Base-by-base conservation (phyloP, 176 grass and related monocot genomes). In the Paspalum vaginatum region DNA sequence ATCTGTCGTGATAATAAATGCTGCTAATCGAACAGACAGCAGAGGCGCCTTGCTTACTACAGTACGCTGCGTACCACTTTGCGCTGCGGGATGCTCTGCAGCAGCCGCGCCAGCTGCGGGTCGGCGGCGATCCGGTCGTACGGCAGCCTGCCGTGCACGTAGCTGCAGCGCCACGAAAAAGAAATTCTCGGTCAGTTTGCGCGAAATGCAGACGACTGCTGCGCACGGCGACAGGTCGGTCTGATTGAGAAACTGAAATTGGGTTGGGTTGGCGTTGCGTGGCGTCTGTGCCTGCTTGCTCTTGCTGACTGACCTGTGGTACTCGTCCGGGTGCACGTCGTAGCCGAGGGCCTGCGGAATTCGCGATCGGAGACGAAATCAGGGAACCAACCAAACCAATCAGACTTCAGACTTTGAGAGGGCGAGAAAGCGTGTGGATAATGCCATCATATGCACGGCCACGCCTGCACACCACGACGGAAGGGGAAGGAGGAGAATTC, bases 261-360 rank as follows among this genome's bases (percentile, higher is more conserved):
- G 49, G 53, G 11, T 47, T 6, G 0, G 46, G 16, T 41, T 3
- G 0, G 42, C 41, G 48, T 46, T 13, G 32, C 24, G 32, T 70
- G 10, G 5, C 1, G 13, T 17, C 16, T 5, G 49, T 32, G 32
- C 24, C n/a, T 24, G 50, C 24, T 38, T 53, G 57, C 1, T 11
- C 5, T 38, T 14, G 64, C 40, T 60, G 82, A 47, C 89, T 44
- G 54, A 98, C 95, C 95, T 91, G 92, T 98, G 95, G 74, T 98
- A 98, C 81, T 98, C 92, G 37, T 98, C 90, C n/a, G 95, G 89
- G 55, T 98, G 92, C 62, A 94, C 89, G 65, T 93, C 90, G 22
- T 93, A 90, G 46, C 95, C 95, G 41, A 87, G 88, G 46, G 83
- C 92, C 95, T 98, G 90, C 53, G 7, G 83, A 21, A 80, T 25